Evolutionary conservation across 331 rosid genomes (phyloP).

Genomic region (Malus hybrid): DNA sequence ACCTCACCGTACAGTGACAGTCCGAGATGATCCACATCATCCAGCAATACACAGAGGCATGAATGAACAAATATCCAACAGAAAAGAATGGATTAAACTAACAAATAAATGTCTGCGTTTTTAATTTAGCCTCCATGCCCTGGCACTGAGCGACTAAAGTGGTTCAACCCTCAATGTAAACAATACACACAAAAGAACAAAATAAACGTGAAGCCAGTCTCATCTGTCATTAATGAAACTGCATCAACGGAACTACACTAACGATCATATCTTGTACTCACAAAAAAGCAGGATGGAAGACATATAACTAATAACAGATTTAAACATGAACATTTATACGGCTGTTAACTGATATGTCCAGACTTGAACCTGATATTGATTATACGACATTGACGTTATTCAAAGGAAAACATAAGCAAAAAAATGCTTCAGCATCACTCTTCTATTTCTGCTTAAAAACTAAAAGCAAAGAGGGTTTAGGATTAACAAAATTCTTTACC

Average conservation of each 20-base stretch:
- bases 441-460: background rate
- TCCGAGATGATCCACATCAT: background rate
- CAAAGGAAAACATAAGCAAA: background rate
- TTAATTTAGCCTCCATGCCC: background rate
- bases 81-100: background rate
- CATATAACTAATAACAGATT: background rate
- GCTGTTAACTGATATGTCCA: background rate
- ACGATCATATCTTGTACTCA: background rate
- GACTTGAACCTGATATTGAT: background rate
- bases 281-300: background rate
- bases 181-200: background rate
- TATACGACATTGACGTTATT: background rate
- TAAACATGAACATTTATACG: background rate
- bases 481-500: slow-evolving; percentile 35
- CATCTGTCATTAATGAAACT: background rate
- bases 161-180: background rate
- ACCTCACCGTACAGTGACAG: background rate
- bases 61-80: background rate
- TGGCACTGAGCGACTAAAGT: background rate
- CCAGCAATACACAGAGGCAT: background rate
- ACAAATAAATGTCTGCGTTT: background rate
- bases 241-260: background rate
- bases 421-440: background rate
- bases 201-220: background rate
- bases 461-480: background rate